These are phyloP conservation scores for Eragrostis nindensis DNA, from an alignment of 176 grass and related monocot genomes.

Conservation along the genomic window DNA sequence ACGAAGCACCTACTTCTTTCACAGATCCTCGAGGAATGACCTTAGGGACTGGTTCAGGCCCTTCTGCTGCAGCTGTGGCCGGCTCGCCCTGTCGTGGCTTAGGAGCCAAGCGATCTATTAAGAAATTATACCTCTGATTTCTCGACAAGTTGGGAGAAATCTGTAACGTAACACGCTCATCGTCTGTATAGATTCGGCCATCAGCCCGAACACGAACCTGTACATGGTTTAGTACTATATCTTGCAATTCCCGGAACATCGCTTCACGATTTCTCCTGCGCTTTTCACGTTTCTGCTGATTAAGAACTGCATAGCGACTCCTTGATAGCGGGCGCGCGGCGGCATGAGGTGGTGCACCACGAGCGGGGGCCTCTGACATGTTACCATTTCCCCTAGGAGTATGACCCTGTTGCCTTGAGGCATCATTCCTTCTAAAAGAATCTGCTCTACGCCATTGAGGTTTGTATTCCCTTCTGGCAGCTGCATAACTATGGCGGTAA, in stretches of 20 bases:
- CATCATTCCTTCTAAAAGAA: background rate
- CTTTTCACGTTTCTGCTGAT: background rate
- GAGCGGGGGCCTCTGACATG: background rate
- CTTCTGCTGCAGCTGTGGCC: accelerated
- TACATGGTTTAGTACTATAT: background rate
- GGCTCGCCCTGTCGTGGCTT: background rate
- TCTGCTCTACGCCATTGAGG: background rate
- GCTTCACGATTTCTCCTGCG: background rate
- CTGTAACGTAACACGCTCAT: background rate
- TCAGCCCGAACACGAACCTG: constrained; percentile 10
- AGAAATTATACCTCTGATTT: background rate
- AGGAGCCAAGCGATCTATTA: background rate
- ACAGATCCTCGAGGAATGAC: no score
- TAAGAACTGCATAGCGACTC: background rate
- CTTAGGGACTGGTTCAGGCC: background rate
- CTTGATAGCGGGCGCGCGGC: background rate
- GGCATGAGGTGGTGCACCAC: background rate
- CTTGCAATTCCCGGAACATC: background rate
- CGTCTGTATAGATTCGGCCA: background rate
- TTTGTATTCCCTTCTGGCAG: background rate
- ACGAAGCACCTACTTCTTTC: no score
- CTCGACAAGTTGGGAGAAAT: background rate
- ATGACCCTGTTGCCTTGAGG: background rate
- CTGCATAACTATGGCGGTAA: background rate
- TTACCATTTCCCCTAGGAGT: no score